phyloP scores from a whole-genome alignment of 2,329 filamentous ascomycete species.

The Verticillium albo-atrum region DNA sequence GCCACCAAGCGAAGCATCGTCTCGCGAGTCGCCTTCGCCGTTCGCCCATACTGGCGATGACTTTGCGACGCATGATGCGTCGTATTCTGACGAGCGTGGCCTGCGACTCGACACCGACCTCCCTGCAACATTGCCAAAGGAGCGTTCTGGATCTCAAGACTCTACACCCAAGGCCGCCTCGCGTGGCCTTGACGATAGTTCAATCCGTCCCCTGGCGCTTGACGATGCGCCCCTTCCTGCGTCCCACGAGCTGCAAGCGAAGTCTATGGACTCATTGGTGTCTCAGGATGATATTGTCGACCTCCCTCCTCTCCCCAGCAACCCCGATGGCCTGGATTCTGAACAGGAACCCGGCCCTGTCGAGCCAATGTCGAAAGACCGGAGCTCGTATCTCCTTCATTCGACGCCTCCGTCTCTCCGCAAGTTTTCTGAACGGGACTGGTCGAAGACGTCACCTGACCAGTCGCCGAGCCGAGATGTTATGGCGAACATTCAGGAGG shows the following conservation, averaged over 20 bases:
- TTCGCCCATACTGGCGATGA: slow-evolving; percentile 23
- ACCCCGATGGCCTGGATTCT: slow-evolving; percentile 1
- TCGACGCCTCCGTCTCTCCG: slow-evolving; percentile 30
- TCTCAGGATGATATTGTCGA: slow-evolving; percentile 1
- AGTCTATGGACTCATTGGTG: not conserved
- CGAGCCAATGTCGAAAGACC: slow-evolving; percentile 36
- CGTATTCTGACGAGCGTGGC: slow-evolving; percentile 1
- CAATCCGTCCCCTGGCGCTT: slow-evolving; percentile 5
- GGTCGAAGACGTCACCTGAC: slow-evolving; percentile 16
- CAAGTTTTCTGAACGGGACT: slow-evolving; percentile 13
- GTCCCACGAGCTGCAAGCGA: slow-evolving; percentile 1
- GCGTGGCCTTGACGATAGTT: slow-evolving; percentile 28
- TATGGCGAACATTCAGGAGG: slow-evolving; percentile 20
- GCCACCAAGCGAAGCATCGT: slow-evolving; percentile 35
- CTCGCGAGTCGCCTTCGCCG: slow-evolving; percentile 27
- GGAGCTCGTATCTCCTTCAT: slow-evolving; percentile 36
- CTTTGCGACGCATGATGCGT: slow-evolving; percentile 7
- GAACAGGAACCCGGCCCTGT: slow-evolving; percentile 33
- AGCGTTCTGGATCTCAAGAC: slow-evolving; percentile 58
- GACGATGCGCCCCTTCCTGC: slow-evolving; percentile 14
- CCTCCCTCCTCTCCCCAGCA: slow-evolving; percentile 10
- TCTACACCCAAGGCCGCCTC: slow-evolving; percentile 61
- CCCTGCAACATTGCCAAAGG: slow-evolving; percentile 27
- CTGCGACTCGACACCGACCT: slow-evolving; percentile 37
- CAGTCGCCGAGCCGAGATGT: slow-evolving; percentile 18